These are phyloP conservation scores for Thymus quinquecostatus DNA, from an alignment of 257 asterid species.

Conservation along the genomic window DNA sequence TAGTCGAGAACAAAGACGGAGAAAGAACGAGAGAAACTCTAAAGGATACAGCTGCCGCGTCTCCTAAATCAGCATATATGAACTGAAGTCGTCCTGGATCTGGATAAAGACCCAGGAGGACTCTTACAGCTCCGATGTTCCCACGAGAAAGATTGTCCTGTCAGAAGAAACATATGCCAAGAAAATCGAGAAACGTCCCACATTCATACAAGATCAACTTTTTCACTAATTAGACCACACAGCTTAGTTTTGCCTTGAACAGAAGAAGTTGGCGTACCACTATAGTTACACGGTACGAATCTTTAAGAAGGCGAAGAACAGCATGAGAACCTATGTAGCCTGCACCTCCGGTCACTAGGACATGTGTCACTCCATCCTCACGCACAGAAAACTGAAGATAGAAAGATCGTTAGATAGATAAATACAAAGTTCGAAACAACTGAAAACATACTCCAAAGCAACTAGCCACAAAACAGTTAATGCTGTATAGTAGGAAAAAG, in stretches of 20 bases:
- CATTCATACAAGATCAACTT: constrained; percentile 1
- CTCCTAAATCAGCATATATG: constrained; percentile 82
- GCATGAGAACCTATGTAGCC: constrained; percentile 97
- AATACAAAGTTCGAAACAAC: not conserved
- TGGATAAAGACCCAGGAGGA: constrained; percentile 67
- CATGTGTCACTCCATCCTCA: constrained; percentile 78
- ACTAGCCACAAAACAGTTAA: not conserved
- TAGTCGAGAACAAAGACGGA: not conserved
- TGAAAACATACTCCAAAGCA: not conserved
- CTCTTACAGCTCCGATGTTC: constrained; percentile 82
- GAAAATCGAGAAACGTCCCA: not conserved
- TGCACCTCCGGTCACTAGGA: constrained; percentile 92
- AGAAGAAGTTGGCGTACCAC: constrained; percentile 52
- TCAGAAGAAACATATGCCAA: not conserved
- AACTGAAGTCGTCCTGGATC: constrained; percentile 89
- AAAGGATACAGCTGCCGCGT: constrained; percentile 70
- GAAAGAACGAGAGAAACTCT: not conserved
- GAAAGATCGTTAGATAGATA: no score
- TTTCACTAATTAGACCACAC: not conserved
- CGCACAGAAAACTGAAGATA: constrained; percentile 64
- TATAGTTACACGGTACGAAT: constrained; percentile 86
- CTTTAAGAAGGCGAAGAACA: constrained; percentile 74
- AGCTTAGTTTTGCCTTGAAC: not conserved
- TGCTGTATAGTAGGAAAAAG: no score
- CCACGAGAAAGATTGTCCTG: constrained; percentile 91